Conservation (phyloP, 306 rosid genomes). For the Lagenaria siceraria region DNA sequence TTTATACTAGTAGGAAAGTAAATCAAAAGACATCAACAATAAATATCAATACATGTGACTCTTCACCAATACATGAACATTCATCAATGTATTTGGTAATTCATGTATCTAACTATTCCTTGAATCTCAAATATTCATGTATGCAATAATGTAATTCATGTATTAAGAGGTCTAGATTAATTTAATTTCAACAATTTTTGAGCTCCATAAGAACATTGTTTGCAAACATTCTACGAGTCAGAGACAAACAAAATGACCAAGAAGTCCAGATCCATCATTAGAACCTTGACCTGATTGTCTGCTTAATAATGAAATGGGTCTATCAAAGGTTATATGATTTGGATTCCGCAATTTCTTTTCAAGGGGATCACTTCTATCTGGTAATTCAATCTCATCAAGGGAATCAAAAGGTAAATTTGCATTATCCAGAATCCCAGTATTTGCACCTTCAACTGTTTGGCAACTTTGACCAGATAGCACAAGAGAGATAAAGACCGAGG, state of each 20-base stretch:
- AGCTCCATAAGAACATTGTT: constrained; percentile 66
- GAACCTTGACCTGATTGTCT: constrained; percentile 33
- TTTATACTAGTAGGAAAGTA: too few species aligned
- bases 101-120: too few species aligned
- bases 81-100: too few species aligned
- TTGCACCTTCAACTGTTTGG: constrained; percentile 28
- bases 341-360: constrained; percentile 37
- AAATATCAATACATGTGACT: too few species aligned
- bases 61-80: too few species aligned
- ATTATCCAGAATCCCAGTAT: constrained; percentile 30
- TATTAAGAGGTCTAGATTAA: too few species aligned
- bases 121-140: too few species aligned
- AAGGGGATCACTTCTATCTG: constrained; percentile 27
- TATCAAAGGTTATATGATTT: constrained; percentile 48
- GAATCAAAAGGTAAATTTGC: constrained; percentile 59
- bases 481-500: constrained; percentile 65
- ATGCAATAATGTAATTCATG: too few species aligned
- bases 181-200: too few species aligned
- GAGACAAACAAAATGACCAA: constrained; percentile 80
- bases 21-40: too few species aligned
- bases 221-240: constrained; percentile 77
- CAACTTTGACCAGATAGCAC: constrained; percentile 42
- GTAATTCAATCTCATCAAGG: constrained; percentile 48
- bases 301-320: constrained; percentile 24
- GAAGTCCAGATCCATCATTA: constrained; percentile 66